phyloP scores from a whole-genome alignment of 2,329 filamentous ascomycete species.

The Penicillium occitanis region DNA sequence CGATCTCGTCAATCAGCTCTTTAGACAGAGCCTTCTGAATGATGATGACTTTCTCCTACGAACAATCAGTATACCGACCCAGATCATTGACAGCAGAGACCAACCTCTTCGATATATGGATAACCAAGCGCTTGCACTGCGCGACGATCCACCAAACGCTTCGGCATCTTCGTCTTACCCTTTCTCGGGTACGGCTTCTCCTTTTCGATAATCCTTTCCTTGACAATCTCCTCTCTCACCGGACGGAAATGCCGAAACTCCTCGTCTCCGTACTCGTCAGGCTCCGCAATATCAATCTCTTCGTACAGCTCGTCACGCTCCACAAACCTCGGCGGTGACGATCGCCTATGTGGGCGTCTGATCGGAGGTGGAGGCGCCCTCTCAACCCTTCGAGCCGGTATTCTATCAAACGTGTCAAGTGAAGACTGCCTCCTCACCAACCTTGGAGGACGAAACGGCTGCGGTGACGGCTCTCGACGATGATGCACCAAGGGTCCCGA shows the following conservation, averaged over 20 bases:
- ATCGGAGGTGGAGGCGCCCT: slow-evolving; percentile 32
- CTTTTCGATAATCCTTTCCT: slow-evolving; percentile 40
- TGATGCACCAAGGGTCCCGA: slow-evolving; percentile 55
- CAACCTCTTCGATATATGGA: slow-evolving; percentile 80
- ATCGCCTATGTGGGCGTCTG: slow-evolving; percentile 23
- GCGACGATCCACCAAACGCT: slow-evolving; percentile 72
- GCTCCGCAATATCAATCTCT: slow-evolving; percentile 67
- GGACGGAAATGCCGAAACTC: slow-evolving; percentile 62
- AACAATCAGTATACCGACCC: not conserved
- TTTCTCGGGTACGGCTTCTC: slow-evolving; percentile 67
- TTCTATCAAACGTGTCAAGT: slow-evolving; percentile 84
- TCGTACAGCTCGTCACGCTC: slow-evolving; percentile 59
- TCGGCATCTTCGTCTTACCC: slow-evolving; percentile 86
- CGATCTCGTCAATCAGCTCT: slow-evolving; percentile 86
- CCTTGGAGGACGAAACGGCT: slow-evolving; percentile 60
- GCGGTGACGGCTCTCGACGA: slow-evolving; percentile 56
- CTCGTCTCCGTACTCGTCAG: slow-evolving; percentile 68
- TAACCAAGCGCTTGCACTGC: slow-evolving; percentile 84
- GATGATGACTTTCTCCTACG: slow-evolving; percentile 73
- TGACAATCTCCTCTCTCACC: slow-evolving; percentile 31
- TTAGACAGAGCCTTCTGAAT: slow-evolving; percentile 83
- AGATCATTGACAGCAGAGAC: not conserved
- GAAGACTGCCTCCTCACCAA: slow-evolving; percentile 81
- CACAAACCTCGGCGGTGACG: slow-evolving; percentile 57
- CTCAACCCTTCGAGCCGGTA: slow-evolving; percentile 57